Conservation (phyloP, 2,329 filamentous ascomycete genomes). For the Trichoderma sp. region DNA sequence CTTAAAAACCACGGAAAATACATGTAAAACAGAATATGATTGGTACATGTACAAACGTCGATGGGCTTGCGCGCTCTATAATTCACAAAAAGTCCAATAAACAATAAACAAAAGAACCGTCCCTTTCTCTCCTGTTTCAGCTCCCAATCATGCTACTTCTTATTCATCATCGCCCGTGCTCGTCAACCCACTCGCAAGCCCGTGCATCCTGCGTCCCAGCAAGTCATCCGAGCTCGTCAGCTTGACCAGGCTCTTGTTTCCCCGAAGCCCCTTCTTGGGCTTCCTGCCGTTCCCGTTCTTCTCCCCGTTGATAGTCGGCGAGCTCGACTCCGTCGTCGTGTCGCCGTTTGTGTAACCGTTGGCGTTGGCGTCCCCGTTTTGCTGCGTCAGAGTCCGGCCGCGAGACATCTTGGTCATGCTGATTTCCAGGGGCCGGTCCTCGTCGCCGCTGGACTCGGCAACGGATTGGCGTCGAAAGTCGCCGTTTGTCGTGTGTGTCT, state of each 20-base stretch:
- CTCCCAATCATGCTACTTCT: not conserved
- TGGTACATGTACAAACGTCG: not conserved
- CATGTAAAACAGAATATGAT: not conserved
- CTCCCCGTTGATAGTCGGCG: conserved; percentile 17
- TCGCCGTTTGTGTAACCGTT: conserved; percentile 14
- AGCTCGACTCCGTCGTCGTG: not conserved
- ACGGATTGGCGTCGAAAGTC: conserved; percentile 28
- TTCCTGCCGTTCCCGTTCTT: conserved; percentile 24
- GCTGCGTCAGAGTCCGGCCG: conserved; percentile 30
- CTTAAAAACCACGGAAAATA: not conserved
- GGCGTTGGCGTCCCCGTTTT: conserved; percentile 26
- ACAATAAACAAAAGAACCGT: not conserved
- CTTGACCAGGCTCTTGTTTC: conserved; percentile 49
- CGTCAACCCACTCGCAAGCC: conserved; percentile 52
- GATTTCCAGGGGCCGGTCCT: conserved; percentile 81
- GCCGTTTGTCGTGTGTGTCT: conserved; percentile 15
- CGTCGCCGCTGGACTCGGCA: conserved; percentile 69
- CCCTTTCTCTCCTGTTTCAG: not conserved
- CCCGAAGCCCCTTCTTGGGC: conserved; percentile 35
- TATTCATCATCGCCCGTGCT: conserved; percentile 45
- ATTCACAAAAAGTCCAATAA: not conserved
- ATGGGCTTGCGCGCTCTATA: conserved; percentile 8
- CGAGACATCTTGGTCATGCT: conserved; percentile 53
- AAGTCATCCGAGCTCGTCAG: conserved; percentile 58
- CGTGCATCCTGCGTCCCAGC: conserved; percentile 56